phyloP scores from a whole-genome alignment of 441 rosid genomes.

The Capsella rubella region DNA sequence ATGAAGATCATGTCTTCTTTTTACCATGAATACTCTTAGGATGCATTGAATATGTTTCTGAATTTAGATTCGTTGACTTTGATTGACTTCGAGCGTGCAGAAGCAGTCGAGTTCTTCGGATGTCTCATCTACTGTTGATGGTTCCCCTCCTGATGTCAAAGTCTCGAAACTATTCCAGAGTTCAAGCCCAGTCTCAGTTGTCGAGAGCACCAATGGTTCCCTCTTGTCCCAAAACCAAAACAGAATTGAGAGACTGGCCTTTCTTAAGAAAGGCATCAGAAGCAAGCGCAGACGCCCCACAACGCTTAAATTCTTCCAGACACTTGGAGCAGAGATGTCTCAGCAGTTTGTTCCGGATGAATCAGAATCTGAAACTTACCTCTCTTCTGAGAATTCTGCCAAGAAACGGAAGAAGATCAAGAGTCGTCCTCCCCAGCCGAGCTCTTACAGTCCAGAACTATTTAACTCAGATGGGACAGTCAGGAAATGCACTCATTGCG shows the following conservation, averaged over 20 bases:
- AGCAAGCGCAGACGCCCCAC: slow-evolving; percentile 68
- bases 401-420: slow-evolving; percentile 54
- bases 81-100: slow-evolving; percentile 47
- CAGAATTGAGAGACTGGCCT: slow-evolving; percentile 43
- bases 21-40: background rate
- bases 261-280: slow-evolving; percentile 72
- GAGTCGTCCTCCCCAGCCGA: slow-evolving; percentile 31
- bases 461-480: slow-evolving; percentile 36
- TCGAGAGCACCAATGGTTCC: slow-evolving; percentile 68
- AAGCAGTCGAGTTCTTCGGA: slow-evolving; percentile 49
- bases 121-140: slow-evolving; percentile 51
- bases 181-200: slow-evolving; percentile 81
- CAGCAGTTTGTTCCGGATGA: slow-evolving; percentile 43
- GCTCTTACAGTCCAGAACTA: slow-evolving; percentile 40
- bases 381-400: slow-evolving; percentile 43
- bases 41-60: slow-evolving; percentile 31
- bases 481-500: slow-evolving; percentile 77
- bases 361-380: slow-evolving; percentile 52
- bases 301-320: slow-evolving; percentile 39
- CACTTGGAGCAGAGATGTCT: slow-evolving; percentile 45
- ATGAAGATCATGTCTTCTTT: background rate
- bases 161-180: slow-evolving; percentile 52
- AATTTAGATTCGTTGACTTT: slow-evolving; percentile 2
- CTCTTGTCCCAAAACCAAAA: slow-evolving; percentile 57
- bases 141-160: slow-evolving; percentile 49